Evolutionary conservation across 2,329 filamentous ascomycete genomes (phyloP).

Genomic region (Xylariaceae sp.): DNA sequence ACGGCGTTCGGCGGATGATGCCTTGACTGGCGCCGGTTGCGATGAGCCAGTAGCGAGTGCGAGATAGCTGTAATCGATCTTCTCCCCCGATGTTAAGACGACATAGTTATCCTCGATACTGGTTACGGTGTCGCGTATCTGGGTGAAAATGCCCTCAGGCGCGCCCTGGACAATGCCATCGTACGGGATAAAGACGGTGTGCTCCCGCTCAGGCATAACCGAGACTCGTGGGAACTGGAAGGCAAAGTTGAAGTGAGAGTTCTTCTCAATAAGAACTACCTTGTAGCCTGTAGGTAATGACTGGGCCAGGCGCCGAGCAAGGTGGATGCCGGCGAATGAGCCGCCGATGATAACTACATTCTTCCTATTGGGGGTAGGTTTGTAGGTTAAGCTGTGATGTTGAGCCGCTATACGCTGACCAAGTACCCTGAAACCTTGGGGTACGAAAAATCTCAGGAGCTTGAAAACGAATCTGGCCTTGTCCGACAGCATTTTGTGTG

Average conservation of each 20-base stretch:
- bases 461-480: neutral
- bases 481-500: neutral
- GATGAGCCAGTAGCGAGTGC: constrained; percentile 38
- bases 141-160: constrained; percentile 28
- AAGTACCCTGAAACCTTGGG: neutral
- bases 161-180: constrained; percentile 20
- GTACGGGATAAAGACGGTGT: constrained; percentile 48
- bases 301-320: neutral
- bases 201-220: constrained; percentile 38
- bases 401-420: neutral
- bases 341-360: constrained; percentile 1
- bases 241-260: constrained; percentile 46
- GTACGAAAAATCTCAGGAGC: neutral
- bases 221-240: constrained; percentile 46
- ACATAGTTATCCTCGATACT: constrained; percentile 27
- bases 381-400: neutral
- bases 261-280: constrained; percentile 45
- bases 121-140: constrained; percentile 27
- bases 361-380: neutral
- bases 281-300: constrained; percentile 37
- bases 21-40: constrained; percentile 27
- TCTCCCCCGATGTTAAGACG: constrained; percentile 27
- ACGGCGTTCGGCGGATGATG: constrained; percentile 22
- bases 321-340: constrained; percentile 1
- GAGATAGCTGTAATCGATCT: constrained; percentile 36